phyloP scores from a whole-genome alignment of 1,284 basidiomycete genomes.

The Cutaneotrichosporon cutaneum region DNA sequence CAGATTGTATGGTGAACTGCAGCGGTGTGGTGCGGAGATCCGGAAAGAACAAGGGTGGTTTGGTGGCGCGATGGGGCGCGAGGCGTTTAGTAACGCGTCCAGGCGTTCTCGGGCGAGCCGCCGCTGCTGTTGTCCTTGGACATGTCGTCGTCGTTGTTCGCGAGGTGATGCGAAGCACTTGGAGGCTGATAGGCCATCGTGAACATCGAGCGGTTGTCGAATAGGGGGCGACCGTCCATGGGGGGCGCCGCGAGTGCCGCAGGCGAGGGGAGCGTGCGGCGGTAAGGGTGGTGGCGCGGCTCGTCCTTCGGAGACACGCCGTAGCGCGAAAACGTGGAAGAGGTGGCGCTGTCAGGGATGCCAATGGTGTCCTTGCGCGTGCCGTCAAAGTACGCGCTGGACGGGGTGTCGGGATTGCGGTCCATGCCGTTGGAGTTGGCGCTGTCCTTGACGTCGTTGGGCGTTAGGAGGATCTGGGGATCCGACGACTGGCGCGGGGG shows the following conservation, averaged over 20 bases:
- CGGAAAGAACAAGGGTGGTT: neutral
- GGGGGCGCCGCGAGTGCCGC: conserved; percentile 17
- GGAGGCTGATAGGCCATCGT: conserved; percentile 36
- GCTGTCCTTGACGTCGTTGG: conserved; percentile 23
- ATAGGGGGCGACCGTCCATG: conserved; percentile 10
- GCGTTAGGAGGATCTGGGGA: conserved; percentile 45
- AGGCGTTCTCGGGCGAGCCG: conserved; percentile 6
- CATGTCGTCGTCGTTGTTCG: conserved; percentile 19
- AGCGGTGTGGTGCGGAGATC: neutral
- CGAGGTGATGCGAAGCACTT: conserved; percentile 10
- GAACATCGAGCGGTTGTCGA: conserved; percentile 41
- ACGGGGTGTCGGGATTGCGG: conserved; percentile 13
- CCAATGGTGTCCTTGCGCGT: conserved; percentile 18
- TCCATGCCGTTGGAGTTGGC: conserved; percentile 17
- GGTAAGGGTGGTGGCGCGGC: conserved; percentile 37
- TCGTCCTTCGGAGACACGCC: conserved; percentile 28
- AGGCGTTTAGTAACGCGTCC: neutral
- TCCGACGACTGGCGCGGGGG: conserved; percentile 38
- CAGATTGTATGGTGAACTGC: neutral
- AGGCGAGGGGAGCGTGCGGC: conserved; percentile 31
- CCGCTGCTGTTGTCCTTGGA: conserved; percentile 18
- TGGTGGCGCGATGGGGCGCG: neutral
- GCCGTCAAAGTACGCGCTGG: conserved; percentile 24
- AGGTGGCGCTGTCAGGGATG: conserved; percentile 24
- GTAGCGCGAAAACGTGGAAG: conserved; percentile 37